phyloP scores from a whole-genome alignment of 768 basidiomycete species.

The Russula virescens region DNA sequence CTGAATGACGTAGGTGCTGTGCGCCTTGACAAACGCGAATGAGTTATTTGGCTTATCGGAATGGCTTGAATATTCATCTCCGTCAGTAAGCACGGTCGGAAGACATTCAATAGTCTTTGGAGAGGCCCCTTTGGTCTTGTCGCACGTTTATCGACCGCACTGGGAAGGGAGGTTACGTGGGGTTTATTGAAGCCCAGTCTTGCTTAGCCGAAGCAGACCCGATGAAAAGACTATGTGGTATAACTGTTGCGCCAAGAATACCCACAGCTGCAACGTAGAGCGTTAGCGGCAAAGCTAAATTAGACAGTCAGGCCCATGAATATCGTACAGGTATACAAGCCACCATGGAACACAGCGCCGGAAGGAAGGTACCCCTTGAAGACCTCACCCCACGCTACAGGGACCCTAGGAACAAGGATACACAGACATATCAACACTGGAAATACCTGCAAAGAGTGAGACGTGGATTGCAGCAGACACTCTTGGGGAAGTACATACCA shows the following conservation, averaged over 20 bases:
- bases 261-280: constrained; percentile 20
- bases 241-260: constrained; percentile 39
- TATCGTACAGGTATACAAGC: constrained; percentile 21
- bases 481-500: constrained; percentile 8
- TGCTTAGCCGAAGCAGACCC: constrained; percentile 40
- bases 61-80: constrained; percentile 15
- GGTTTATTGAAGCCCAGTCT: constrained; percentile 31
- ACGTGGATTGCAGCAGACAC: background rate
- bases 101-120: background rate
- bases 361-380: constrained; percentile 23
- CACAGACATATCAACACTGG: constrained; percentile 25
- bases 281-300: background rate
- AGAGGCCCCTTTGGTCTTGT: background rate
- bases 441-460: constrained; percentile 14
- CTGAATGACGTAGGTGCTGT: constrained; percentile 62
- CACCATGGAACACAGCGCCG: constrained; percentile 14
- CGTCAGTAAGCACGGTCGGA: constrained; percentile 1
- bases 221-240: constrained; percentile 45
- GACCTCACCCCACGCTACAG: constrained; percentile 15
- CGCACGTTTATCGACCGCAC: background rate
- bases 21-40: constrained; percentile 49
- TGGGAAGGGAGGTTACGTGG: constrained; percentile 3
- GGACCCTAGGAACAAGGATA: constrained; percentile 22
- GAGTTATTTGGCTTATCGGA: constrained; percentile 51
- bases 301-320: background rate